Base-by-base conservation (phyloP, 805 yeast species). In the Saccharomycopsis capsularis region DNA sequence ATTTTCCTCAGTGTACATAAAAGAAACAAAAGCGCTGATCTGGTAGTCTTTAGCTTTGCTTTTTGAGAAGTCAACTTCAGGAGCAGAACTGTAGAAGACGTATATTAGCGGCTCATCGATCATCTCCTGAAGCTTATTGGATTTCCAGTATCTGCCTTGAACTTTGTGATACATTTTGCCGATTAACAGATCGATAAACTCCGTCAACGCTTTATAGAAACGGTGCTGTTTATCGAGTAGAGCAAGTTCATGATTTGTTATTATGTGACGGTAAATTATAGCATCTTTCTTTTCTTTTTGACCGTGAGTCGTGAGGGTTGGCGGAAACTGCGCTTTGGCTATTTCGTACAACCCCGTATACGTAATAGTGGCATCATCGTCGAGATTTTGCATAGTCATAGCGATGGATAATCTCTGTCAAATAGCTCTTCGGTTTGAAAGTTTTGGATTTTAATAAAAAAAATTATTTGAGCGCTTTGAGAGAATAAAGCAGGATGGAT, bases 81-180 rank as follows among this genome's bases (percentile, higher is more conserved):
- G 6, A 3, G 13, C n/a, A 9, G 18, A 3, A 21, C 36, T 38
- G 18, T 50, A 50, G 13, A 21, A 41, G 4, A 50, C 40, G 38
- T 50, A 41, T 4, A 46, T 40, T n/a, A 50, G 22, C 23, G 42
- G 46, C 18, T 21, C 46, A 3, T 9, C 22, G 11, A 22, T 16
- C 40, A 50, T 37, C 18, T 50, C 50, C 16, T 50, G n/a, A 6
- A 36, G 11, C 25, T 50, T 50, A 9, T 38, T 23, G n/a, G 18
- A 19, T 30, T 38, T 50, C 53, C 53, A 50, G 24, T 38, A 19
- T 24, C 47, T 35, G 18, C 53, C 53, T 41, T 35, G 36, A 15
- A 24, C 13, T 16, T 41, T 32, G 25, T 16, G 47, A 32, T 50
- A 50, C 19, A 41, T 16, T 3, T 5, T 9, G 6, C 53, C 53